Base-by-base conservation (phyloP, 23 red algal genomes). In the Gracilaria caudata region DNA sequence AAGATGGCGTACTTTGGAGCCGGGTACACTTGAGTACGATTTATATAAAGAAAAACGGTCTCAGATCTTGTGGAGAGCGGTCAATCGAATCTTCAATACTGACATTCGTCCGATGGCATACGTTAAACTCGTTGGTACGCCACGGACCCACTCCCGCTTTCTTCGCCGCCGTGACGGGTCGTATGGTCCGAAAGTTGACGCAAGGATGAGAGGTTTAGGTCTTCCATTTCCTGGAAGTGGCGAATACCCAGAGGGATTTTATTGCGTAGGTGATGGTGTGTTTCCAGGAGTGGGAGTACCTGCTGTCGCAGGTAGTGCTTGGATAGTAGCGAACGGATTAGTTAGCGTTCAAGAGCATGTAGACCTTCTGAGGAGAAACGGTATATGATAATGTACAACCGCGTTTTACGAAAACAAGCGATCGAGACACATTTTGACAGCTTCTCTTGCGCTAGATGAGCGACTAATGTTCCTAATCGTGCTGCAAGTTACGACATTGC, bases 221-320 rank as follows among this genome's bases (percentile, higher is more conserved):
- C 25, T 92, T 51, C 77, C 86, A 56, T 74, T 89, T 30, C 61
- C 74, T n/a, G 74, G 63, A 28, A 41, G 36, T 30, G 37, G 38
- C 0, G 24, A 30, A 17, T 77, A 44, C 29, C 51, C 63, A 3
- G 20, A 90, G 38, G 81, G 88, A 0, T 71, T 96, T 28, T 79
- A 41, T 28, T 30, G 78, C 19, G 87, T 87, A 28, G 87, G 87
- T 46, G 87, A 96, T 60, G 76, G 83, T 65, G 77, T 77, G 54
- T 96, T 96, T 92, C 94, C 94, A 28, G 94, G 94, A 2, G 79
- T 96, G 25, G 94, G 94, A 16, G 88, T 96, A 19, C 94, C 94
- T 26, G 94, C 94, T 28, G 81, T 88, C 21, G 87, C 88, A 32
- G 88, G 78, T 3, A 79, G 64, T n/a, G 87, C 68, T 2, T 81